Conservation (phyloP, 2,329 filamentous ascomycete genomes). For the Aspergillus niger region DNA sequence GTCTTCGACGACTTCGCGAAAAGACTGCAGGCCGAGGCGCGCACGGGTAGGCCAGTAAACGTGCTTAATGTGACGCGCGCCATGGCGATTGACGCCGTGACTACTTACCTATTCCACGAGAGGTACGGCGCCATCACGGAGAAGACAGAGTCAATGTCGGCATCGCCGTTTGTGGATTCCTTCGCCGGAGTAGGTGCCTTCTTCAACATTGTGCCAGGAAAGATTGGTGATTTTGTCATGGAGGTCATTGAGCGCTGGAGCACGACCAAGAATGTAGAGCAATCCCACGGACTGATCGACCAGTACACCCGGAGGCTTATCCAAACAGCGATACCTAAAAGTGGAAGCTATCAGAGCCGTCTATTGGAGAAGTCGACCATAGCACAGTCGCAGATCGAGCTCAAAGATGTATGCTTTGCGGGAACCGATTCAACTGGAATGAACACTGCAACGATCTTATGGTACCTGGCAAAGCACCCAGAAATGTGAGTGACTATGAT, state of each 20-base stretch:
- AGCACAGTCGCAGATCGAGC: slow-evolving; percentile 52
- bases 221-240: slow-evolving; percentile 38
- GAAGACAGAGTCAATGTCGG: slow-evolving; percentile 39
- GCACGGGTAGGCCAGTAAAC: slow-evolving; percentile 23
- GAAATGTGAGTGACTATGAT: slow-evolving; percentile 31
- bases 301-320: slow-evolving; percentile 47
- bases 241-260: slow-evolving; percentile 37
- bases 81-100: slow-evolving; percentile 58
- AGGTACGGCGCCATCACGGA: slow-evolving; percentile 54
- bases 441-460: slow-evolving; percentile 53
- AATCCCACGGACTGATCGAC: slow-evolving; percentile 46
- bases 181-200: slow-evolving; percentile 59
- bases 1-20: slow-evolving; percentile 27
- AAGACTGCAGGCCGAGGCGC: slow-evolving; percentile 20
- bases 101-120: slow-evolving; percentile 55
- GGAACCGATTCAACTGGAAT: slow-evolving; percentile 58
- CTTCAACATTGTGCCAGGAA: slow-evolving; percentile 52
- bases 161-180: slow-evolving; percentile 56
- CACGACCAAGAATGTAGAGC: slow-evolving; percentile 32
- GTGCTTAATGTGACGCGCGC: slow-evolving; percentile 53
- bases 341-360: slow-evolving; percentile 52
- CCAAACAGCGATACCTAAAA: slow-evolving; percentile 31
- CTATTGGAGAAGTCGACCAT: slow-evolving; percentile 47
- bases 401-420: slow-evolving; percentile 58
- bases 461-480: slow-evolving; percentile 48